phyloP scores from a whole-genome alignment of 2,329 filamentous ascomycete genomes.

The Talaromyces piceae region DNA sequence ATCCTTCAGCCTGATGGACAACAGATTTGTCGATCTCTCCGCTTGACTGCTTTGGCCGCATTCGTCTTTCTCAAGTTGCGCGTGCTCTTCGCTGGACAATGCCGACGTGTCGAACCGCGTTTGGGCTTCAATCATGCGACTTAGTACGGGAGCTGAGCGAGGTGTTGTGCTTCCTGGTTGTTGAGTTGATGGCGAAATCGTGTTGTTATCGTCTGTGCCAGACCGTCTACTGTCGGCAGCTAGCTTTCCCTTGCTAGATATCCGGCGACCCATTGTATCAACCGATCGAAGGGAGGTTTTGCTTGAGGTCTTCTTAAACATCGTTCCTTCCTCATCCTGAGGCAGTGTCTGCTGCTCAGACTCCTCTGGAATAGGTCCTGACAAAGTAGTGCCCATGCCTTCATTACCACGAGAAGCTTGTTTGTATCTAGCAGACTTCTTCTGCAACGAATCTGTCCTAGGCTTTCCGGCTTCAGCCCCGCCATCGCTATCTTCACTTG shows the following conservation, averaged over 20 bases:
- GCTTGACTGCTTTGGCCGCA: constrained; percentile 36
- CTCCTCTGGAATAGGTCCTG: constrained; percentile 7
- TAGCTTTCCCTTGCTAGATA: constrained; percentile 18
- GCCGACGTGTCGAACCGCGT: constrained; percentile 46
- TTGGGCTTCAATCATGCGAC: constrained; percentile 66
- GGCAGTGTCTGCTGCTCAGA: constrained; percentile 4
- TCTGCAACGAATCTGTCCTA: constrained; percentile 12
- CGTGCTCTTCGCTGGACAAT: constrained; percentile 43
- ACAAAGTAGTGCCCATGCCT: background rate
- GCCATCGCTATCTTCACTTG: constrained; percentile 71
- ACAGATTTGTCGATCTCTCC: constrained; percentile 43
- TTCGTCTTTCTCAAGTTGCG: constrained; percentile 5
- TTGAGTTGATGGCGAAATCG: constrained; percentile 15
- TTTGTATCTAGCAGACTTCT: constrained; percentile 10
- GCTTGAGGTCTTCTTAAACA: constrained; percentile 51
- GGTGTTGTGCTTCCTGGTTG: constrained; percentile 32
- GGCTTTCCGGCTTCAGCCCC: constrained; percentile 30
- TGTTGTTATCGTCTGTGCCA: constrained; percentile 12
- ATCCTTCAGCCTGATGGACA: constrained; percentile 67
- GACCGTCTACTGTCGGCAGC: constrained; percentile 14
- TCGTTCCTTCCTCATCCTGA: constrained; percentile 34
- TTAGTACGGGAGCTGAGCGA: constrained; percentile 63
- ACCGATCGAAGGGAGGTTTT: constrained; percentile 54
- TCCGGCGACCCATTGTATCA: constrained; percentile 44
- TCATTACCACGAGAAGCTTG: constrained; percentile 5